Base-by-base conservation (phyloP, 352 stramenopile genomes). In the Blastocystis sp. region DNA sequence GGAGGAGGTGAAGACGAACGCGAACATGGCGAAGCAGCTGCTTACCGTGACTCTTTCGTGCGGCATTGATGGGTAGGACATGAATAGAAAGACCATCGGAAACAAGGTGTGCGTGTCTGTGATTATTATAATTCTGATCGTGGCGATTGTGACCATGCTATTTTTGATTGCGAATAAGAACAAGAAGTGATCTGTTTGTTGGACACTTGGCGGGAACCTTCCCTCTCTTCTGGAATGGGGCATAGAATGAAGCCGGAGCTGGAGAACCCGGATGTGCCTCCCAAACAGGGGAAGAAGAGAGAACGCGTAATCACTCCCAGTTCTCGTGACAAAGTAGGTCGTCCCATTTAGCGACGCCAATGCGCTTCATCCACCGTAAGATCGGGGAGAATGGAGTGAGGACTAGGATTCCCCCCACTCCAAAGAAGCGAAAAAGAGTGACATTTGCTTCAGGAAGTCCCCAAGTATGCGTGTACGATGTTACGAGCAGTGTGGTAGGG, bases 101-200 rank as follows among this genome's bases (percentile, higher is more conserved):
- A 84, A 84, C 40, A 84, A 84, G 54, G 34, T 84, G 2, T 84
- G 57, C 54, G 74, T 64, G 10, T 57, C 34, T 48, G 14, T 69
- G 57, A 84, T 84, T 24, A 84, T 84, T 69, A 19, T 84, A 28
- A 43, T 84, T 17, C 61, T 84, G n/a, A 14, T 84, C 28, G 57
- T 43, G 28, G 74, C 74, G 14, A 84, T 68, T 84, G n/a, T 14
- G 68, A 57, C 69, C 43, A 84, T 84, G 74, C 24, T 84, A 42
- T 84, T 69, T 84, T 63, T 84, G 21, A 84, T 59, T 69, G 24
- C 19, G 17, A 69, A 11, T 9, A 84, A 76, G 66, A 48, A 76
- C 52, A 76, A 84, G 57, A 84, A 84, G 74, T 84, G 24, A 2
- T 19, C 11, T 84, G 74, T 84, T 84, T 84, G 74, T 84, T 84